Conservation (phyloP, 2,329 filamentous ascomycete genomes). For the Emydomyces testavorans region DNA sequence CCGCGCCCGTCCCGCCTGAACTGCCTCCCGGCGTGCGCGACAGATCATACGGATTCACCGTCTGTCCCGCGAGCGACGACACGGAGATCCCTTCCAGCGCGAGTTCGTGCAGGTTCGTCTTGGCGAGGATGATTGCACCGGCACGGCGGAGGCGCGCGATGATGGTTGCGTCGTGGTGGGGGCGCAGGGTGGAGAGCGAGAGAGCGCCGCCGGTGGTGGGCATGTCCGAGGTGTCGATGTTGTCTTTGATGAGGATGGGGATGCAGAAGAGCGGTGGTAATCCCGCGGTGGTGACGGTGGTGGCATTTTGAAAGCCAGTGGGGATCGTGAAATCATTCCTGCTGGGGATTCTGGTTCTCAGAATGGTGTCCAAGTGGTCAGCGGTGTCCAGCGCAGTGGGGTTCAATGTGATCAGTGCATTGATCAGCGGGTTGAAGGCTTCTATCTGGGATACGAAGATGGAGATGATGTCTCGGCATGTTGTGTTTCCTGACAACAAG, state of each 20-base stretch:
- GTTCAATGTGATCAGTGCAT: constrained; percentile 47
- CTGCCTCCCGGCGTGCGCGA: constrained; percentile 55
- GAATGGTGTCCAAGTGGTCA: constrained; percentile 37
- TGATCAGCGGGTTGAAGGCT: constrained; percentile 45
- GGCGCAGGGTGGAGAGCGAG: constrained; percentile 39
- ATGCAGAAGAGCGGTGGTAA: constrained; percentile 48
- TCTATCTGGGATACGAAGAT: constrained; percentile 49
- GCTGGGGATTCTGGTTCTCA: background rate
- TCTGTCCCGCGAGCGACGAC: constrained; percentile 53
- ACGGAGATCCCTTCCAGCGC: constrained; percentile 53
- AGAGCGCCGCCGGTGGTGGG: constrained; percentile 47
- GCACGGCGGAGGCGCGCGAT: constrained; percentile 41
- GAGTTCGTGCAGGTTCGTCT: constrained; percentile 52
- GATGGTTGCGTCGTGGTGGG: constrained; percentile 38
- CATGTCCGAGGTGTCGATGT: constrained; percentile 46
- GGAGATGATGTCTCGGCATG: constrained; percentile 45
- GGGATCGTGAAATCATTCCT: background rate
- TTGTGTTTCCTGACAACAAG: constrained; percentile 42
- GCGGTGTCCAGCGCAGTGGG: constrained; percentile 40
- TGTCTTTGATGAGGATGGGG: constrained; percentile 54
- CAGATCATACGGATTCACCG: constrained; percentile 54
- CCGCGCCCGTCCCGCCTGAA: constrained; percentile 52
- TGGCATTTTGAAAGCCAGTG: background rate
- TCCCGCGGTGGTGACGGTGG: background rate
- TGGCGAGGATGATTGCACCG: constrained; percentile 49